A percentile compares a stretch with the other conserved stretches of the same genome.
phyloP scores from a whole-genome alignment of 768 basidiomycete species.

The Trichaptum fuscoviolaceum region DNA sequence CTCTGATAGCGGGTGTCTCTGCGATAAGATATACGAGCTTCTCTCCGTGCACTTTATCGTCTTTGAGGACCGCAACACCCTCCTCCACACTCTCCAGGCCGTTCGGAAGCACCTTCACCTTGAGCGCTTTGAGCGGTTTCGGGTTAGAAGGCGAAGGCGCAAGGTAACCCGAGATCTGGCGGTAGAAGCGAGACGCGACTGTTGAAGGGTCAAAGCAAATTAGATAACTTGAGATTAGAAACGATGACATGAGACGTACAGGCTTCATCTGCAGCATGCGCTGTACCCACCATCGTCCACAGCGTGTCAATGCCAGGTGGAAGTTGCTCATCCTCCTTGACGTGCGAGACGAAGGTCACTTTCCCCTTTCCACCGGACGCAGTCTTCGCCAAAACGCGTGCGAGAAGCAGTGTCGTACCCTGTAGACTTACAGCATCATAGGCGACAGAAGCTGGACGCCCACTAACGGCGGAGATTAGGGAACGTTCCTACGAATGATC shows the following conservation, averaged over 20 bases:
- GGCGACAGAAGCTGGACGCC: background rate
- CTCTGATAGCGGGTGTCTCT: conserved; percentile 3
- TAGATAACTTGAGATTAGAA: background rate
- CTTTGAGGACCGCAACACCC: background rate
- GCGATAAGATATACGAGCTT: conserved; percentile 6
- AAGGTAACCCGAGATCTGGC: background rate
- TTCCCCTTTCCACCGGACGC: background rate
- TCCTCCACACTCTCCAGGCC: background rate
- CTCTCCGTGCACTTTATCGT: conserved; percentile 5
- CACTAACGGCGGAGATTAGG: background rate
- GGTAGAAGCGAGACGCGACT: background rate
- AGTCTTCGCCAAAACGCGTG: background rate
- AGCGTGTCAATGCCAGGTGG: background rate
- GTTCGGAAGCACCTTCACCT: background rate
- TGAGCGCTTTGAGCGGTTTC: background rate
- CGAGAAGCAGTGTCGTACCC: background rate
- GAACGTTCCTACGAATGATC: too few relatives aligned
- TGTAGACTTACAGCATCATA: background rate
- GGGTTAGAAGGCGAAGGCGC: background rate
- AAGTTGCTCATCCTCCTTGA: background rate
- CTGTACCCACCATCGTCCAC: background rate
- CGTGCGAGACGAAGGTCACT: background rate
- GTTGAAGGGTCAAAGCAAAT: background rate
- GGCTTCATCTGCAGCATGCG: background rate
- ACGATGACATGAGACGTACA: background rate